These are phyloP conservation scores for Tubosaeta brunneosetosa DNA, from an alignment of 768 basidiomycete genomes.

Conservation along the genomic window DNA sequence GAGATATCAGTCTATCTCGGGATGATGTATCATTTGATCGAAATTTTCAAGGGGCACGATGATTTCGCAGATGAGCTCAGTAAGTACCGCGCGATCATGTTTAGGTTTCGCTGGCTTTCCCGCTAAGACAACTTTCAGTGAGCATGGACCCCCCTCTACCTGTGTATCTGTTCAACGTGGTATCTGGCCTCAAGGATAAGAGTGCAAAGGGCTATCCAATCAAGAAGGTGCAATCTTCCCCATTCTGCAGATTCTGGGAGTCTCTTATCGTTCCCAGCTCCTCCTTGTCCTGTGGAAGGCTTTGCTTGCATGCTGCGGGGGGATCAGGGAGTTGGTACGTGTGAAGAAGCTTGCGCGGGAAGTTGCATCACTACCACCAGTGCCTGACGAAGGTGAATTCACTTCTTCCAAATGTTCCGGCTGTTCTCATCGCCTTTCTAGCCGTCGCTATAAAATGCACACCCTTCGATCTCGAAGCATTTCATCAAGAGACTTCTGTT, in stretches of 20 bases:
- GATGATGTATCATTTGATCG: conserved; percentile 92
- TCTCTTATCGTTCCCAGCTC: conserved; percentile 47
- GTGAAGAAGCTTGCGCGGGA: conserved; percentile 86
- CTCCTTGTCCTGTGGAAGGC: conserved; percentile 95
- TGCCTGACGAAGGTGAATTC: conserved; percentile 44
- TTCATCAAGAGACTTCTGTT: conserved; percentile 84
- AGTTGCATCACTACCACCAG: conserved; percentile 64
- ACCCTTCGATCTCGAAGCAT: conserved; percentile 85
- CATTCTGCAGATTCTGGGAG: neutral
- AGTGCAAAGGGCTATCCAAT: conserved; percentile 94
- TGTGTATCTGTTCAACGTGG: conserved; percentile 84
- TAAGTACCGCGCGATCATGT: conserved; percentile 39
- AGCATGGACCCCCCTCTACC: conserved; percentile 92
- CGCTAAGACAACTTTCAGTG: conserved; percentile 52
- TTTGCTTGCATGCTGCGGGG: conserved; percentile 87
- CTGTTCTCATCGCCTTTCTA: conserved; percentile 21
- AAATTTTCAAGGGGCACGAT: conserved; percentile 89
- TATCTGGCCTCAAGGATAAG: conserved; percentile 89
- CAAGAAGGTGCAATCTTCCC: conserved; percentile 66
- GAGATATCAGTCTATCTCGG: conserved; percentile 93
- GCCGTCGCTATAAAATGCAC: conserved; percentile 79
- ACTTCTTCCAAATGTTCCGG: neutral
- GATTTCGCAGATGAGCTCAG: conserved; percentile 96
- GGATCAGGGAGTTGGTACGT: conserved; percentile 77
- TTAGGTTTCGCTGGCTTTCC: neutral